These are phyloP conservation scores for Glycine latifolia DNA, from an alignment of 306 rosid species.

Conservation along the genomic window DNA sequence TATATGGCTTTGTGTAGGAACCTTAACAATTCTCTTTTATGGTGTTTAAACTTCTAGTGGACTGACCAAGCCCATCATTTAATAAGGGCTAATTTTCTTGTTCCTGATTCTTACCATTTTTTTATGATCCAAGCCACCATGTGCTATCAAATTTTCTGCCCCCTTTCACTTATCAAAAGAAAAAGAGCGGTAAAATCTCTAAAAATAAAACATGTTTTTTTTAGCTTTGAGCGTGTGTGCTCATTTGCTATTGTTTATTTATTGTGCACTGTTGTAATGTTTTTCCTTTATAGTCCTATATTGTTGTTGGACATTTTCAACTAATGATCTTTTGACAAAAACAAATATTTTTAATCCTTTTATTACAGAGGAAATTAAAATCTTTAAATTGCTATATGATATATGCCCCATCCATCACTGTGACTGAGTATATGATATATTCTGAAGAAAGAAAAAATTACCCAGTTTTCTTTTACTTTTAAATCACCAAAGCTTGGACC, in stretches of 20 bases:
- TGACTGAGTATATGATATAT: not conserved
- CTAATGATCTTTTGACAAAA: too few relatives aligned
- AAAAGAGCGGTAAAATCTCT: too few relatives aligned
- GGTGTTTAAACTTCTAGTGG: not conserved
- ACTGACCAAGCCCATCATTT: not conserved
- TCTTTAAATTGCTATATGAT: not conserved
- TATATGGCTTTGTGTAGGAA: not conserved
- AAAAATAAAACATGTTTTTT: not conserved
- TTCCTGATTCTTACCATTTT: not conserved
- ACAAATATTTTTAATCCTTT: too few relatives aligned
- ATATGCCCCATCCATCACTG: not conserved
- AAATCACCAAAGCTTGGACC: conserved; percentile 42
- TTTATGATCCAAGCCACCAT: not conserved
- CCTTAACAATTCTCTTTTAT: not conserved
- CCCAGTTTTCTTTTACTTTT: not conserved
- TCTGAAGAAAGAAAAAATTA: not conserved
- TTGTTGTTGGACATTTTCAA: too few relatives aligned
- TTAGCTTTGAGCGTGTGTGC: too few relatives aligned
- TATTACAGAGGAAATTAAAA: too few relatives aligned
- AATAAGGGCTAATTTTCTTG: not conserved
- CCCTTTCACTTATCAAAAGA: not conserved
- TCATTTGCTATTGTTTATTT: too few relatives aligned
- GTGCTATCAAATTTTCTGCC: not conserved
- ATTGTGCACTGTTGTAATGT: too few relatives aligned
- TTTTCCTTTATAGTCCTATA: too few relatives aligned